These are phyloP conservation scores for Cucumis cinereus DNA, from an alignment of 306 rosid species.

Conservation along the genomic window DNA sequence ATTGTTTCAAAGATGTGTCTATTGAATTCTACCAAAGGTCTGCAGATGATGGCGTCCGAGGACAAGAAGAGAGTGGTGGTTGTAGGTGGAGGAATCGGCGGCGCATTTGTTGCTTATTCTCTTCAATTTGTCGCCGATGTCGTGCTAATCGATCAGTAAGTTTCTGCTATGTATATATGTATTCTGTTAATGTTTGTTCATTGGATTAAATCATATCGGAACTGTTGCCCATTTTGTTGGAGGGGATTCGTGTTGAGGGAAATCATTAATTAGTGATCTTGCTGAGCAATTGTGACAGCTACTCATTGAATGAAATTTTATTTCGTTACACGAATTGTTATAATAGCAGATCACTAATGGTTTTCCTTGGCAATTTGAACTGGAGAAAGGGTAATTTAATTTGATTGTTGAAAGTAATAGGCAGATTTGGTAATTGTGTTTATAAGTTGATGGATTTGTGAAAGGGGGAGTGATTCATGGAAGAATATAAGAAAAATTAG, in stretches of 20 bases:
- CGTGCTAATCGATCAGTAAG: constrained; percentile 28
- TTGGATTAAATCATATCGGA: not conserved
- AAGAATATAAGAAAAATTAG: not conserved
- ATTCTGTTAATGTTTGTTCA: not conserved
- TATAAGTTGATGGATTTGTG: not conserved
- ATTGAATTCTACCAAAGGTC: not conserved
- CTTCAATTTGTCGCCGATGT: constrained; percentile 27
- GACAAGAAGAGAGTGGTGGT: constrained; percentile 24
- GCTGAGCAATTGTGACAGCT: not conserved
- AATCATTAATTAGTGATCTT: not conserved
- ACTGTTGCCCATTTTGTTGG: not conserved
- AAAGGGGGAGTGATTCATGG: not conserved
- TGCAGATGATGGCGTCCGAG: not conserved
- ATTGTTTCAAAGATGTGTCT: not conserved
- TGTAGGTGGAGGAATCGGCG: constrained; percentile 19
- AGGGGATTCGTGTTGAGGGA: not conserved
- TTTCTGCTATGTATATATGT: too few relatives aligned
- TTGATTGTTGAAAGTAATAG: not conserved
- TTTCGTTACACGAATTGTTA: not conserved
- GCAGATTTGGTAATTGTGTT: not conserved
- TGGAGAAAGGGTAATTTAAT: not conserved
- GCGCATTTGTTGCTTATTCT: constrained; percentile 21
- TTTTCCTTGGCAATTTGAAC: not conserved
- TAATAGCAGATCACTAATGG: not conserved
- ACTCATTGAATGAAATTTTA: not conserved